Conservation (phyloP, 345 rosid species). For the Citrus hindsii region DNA sequence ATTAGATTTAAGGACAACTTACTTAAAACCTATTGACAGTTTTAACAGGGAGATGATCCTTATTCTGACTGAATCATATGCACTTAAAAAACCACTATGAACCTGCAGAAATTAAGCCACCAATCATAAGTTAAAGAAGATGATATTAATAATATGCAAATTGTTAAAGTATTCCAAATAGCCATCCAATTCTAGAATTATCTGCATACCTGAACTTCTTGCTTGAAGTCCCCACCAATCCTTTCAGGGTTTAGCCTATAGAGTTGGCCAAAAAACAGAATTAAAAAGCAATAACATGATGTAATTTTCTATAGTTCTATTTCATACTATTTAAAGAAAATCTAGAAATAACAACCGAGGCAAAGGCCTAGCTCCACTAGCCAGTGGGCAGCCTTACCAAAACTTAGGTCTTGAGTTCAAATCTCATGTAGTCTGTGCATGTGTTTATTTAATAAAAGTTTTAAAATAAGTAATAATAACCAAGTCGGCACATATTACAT, state of each 20-base stretch:
- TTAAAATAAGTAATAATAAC: too few species aligned
- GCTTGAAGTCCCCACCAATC: slow-evolving; percentile 89
- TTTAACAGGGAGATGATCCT: slow-evolving; percentile 74
- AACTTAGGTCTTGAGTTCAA: too few species aligned
- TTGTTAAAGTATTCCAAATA: not conserved
- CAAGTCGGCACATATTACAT: too few species aligned
- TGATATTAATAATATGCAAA: not conserved
- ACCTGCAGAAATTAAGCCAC: slow-evolving; percentile 49
- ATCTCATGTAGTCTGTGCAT: too few species aligned
- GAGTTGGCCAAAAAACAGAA: not conserved
- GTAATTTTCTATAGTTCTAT: not conserved
- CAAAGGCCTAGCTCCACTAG: too few species aligned
- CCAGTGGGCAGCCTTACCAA: too few species aligned
- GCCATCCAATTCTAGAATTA: not conserved
- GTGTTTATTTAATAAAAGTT: too few species aligned
- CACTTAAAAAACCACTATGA: slow-evolving; percentile 84
- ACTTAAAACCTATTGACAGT: slow-evolving; percentile 60
- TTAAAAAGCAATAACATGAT: not conserved
- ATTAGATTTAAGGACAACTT: slow-evolving; percentile 26
- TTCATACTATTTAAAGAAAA: not conserved
- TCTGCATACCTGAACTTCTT: slow-evolving; percentile 76
- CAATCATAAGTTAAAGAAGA: slow-evolving; percentile 1
- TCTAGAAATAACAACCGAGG: not conserved
- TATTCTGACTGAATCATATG: slow-evolving; percentile 88
- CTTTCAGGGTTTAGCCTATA: slow-evolving; percentile 89